A percentile compares a stretch with the other conserved stretches of the same genome.
Conservation (phyloP, 495 filamentous ascomycete species). For the Aspergillus bridgeri region DNA sequence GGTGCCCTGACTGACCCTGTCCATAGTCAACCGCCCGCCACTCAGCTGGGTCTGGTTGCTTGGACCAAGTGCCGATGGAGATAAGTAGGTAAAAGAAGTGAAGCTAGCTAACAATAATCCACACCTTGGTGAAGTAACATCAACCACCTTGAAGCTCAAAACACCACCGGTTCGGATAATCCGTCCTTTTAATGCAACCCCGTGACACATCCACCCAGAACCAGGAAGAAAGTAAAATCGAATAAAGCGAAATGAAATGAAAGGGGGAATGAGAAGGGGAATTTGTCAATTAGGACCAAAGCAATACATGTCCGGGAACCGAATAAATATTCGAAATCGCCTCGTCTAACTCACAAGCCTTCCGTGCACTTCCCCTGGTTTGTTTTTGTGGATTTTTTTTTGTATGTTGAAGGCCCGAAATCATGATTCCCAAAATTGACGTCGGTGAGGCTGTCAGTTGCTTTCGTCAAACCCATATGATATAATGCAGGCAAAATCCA, state of each 20-base stretch:
- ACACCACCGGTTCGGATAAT: slow-evolving; percentile 18
- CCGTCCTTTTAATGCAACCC: slow-evolving; percentile 16
- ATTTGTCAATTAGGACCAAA: not conserved
- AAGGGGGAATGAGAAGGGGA: slow-evolving; percentile 1
- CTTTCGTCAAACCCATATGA: slow-evolving; percentile 6
- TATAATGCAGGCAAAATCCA: slow-evolving; percentile 18
- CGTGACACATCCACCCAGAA: slow-evolving; percentile 12
- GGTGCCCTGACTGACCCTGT: not conserved
- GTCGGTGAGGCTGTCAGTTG: slow-evolving; percentile 4
- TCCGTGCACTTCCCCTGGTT: not conserved
- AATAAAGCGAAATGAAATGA: slow-evolving; percentile 4
- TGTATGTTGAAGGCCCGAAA: not conserved
- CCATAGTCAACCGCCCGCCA: not conserved
- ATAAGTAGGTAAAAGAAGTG: slow-evolving; percentile 1
- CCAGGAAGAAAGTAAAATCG: slow-evolving; percentile 1
- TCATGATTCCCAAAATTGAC: slow-evolving; percentile 2
- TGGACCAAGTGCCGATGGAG: not conserved
- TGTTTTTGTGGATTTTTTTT: not conserved
- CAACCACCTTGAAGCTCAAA: slow-evolving; percentile 7
- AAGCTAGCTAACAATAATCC: slow-evolving; percentile 4
- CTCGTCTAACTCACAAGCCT: slow-evolving; percentile 2
- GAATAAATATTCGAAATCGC: not conserved
- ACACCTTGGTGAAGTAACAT: not conserved
- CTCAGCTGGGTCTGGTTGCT: not conserved
- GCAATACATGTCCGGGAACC: not conserved